phyloP scores from a whole-genome alignment of 768 basidiomycete genomes.

The Leccinum imitatum region DNA sequence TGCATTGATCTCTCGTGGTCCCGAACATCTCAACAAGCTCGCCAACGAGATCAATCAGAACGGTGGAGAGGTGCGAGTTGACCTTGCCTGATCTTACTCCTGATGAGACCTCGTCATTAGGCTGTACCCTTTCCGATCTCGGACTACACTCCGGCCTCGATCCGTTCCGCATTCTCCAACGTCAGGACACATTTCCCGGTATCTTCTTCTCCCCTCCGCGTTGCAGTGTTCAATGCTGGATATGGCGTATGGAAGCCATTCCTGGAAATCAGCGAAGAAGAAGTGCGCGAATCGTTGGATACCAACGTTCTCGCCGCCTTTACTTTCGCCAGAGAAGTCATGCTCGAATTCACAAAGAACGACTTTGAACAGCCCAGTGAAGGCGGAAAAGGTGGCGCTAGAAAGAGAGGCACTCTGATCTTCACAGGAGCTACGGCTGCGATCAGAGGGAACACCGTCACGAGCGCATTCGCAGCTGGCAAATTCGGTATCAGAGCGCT shows the following conservation, averaged over 20 bases:
- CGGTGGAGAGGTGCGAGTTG: constrained; percentile 54
- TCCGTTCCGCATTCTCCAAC: constrained; percentile 48
- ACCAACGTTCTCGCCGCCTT: constrained; percentile 59
- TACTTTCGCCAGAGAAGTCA: constrained; percentile 59
- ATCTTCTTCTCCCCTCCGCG: constrained; percentile 52
- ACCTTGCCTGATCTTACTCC: neutral
- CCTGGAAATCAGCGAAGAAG: constrained; percentile 58
- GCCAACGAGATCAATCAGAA: constrained; percentile 52
- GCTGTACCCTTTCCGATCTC: constrained; percentile 56
- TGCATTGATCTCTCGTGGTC: constrained; percentile 62
- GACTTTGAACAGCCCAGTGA: constrained; percentile 41
- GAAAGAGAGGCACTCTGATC: constrained; percentile 61
- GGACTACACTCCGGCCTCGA: constrained; percentile 48
- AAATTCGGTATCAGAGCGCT: constrained; percentile 64
- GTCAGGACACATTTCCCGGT: constrained; percentile 47
- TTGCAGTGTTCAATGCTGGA: constrained; percentile 64
- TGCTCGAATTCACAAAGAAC: constrained; percentile 60
- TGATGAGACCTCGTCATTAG: constrained; percentile 31
- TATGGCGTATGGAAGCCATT: constrained; percentile 64
- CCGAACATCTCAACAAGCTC: constrained; percentile 49
- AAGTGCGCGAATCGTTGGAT: constrained; percentile 50
- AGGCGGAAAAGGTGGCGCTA: constrained; percentile 37
- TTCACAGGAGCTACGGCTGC: constrained; percentile 77
- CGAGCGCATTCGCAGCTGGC: constrained; percentile 62
- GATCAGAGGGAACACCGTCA: constrained; percentile 57